A percentile compares a stretch with the other conserved stretches of the same genome.
Conservation (phyloP, 2,329 filamentous ascomycete species). For the Shiraia bambusicola region DNA sequence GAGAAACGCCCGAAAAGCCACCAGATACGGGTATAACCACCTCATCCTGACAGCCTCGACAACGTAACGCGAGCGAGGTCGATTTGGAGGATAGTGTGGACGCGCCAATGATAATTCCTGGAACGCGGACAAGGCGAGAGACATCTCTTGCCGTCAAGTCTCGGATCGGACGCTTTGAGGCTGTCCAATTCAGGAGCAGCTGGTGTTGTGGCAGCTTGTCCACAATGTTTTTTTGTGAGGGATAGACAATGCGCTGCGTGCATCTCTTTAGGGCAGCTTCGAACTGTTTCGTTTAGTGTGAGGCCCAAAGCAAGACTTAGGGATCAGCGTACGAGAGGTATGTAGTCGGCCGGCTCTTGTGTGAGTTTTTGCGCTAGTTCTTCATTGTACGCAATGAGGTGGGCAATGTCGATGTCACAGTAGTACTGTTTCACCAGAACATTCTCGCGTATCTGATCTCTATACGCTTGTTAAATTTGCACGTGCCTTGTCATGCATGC, state of each 20-base stretch:
- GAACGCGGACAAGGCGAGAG: constrained; percentile 90
- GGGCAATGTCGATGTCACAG: constrained; percentile 93
- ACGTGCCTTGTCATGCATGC: no score
- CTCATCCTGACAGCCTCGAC: constrained; percentile 77
- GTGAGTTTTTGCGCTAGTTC: constrained; percentile 87
- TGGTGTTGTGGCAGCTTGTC: constrained; percentile 80
- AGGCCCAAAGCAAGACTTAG: background rate
- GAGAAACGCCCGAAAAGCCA: constrained; percentile 82
- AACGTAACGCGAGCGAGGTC: constrained; percentile 81
- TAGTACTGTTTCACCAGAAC: constrained; percentile 91
- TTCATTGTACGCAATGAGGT: constrained; percentile 94
- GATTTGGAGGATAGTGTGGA: constrained; percentile 97
- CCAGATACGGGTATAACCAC: constrained; percentile 72
- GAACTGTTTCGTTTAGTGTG: constrained; percentile 61
- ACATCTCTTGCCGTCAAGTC: constrained; percentile 92
- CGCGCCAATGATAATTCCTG: constrained; percentile 95
- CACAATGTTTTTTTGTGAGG: constrained; percentile 62
- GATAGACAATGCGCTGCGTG: constrained; percentile 90
- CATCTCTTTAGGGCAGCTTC: constrained; percentile 87
- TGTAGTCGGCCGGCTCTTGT: constrained; percentile 87
- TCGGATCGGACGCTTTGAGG: constrained; percentile 87
- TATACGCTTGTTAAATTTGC: constrained; percentile 47
- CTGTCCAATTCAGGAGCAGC: constrained; percentile 88
- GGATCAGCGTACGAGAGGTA: constrained; percentile 71
- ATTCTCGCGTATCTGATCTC: constrained; percentile 95